These are phyloP conservation scores for Xylariomycetidae sp. DNA, from an alignment of 2,329 filamentous ascomycete genomes.

Conservation along the genomic window DNA sequence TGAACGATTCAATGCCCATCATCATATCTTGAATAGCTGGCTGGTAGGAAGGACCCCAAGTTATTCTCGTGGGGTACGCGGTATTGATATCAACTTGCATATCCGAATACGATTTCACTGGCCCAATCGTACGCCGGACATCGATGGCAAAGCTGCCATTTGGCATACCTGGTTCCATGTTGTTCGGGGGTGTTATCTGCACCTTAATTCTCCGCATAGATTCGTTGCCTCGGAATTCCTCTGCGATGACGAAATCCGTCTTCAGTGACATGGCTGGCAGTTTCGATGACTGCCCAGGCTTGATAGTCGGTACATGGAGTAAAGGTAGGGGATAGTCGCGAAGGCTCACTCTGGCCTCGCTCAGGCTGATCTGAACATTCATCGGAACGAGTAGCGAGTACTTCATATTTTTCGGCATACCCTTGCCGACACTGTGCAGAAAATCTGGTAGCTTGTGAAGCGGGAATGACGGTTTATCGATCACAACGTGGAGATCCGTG, in stretches of 20 bases:
- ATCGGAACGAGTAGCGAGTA: conserved; percentile 88
- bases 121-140: conserved; percentile 84
- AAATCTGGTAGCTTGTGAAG: conserved; percentile 77
- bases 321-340: conserved; percentile 92
- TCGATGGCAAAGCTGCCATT: conserved; percentile 74
- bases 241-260: conserved; percentile 91
- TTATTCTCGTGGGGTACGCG: conserved; percentile 83
- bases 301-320: conserved; percentile 81
- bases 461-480: conserved; percentile 93
- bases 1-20: conserved; percentile 98
- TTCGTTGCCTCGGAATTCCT: conserved; percentile 79
- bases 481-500: conserved; percentile 75
- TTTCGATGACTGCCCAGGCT: conserved; percentile 71
- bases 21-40: conserved; percentile 99
- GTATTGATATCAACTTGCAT: conserved; percentile 92
- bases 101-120: conserved; percentile 94
- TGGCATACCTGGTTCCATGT: conserved; percentile 49
- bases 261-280: conserved; percentile 78
- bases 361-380: conserved; percentile 84
- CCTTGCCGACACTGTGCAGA: conserved; percentile 87
- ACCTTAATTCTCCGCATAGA: conserved; percentile 78
- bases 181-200: conserved; percentile 72
- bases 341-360: conserved; percentile 79
- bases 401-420: conserved; percentile 86
- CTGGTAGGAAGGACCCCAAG: conserved; percentile 96